These are phyloP conservation scores for Theobroma cacao DNA, from an alignment of 345 rosid species.

Conservation along the genomic window DNA sequence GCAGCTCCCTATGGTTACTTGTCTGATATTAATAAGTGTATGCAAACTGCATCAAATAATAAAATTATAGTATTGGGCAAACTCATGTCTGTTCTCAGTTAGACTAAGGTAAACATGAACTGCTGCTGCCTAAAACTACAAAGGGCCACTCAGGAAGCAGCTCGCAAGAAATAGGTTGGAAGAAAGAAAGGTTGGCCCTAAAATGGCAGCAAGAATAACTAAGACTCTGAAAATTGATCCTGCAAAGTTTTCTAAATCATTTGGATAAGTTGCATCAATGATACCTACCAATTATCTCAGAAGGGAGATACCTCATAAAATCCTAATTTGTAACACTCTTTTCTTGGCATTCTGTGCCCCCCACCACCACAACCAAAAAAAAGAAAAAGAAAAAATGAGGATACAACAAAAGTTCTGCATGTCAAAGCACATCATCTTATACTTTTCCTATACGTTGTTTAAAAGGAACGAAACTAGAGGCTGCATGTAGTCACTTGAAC, in stretches of 20 bases:
- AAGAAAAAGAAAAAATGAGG: no score
- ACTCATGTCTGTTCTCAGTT: background rate
- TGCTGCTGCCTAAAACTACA: background rate
- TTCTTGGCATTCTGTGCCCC: background rate
- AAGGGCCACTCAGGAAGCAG: background rate
- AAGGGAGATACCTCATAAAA: background rate
- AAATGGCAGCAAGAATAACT: background rate
- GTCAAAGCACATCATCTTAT: no score
- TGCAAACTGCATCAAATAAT: background rate
- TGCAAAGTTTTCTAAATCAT: background rate
- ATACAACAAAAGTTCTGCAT: no score
- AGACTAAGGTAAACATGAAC: background rate
- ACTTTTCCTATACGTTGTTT: no score
- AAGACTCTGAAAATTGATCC: background rate
- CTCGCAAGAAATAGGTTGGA: background rate
- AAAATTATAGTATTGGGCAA: background rate
- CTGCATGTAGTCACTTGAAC: background rate
- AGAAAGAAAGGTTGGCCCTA: background rate
- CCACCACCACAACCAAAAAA: background rate
- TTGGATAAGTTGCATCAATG: background rate
- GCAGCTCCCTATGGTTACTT: background rate
- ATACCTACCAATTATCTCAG: background rate
- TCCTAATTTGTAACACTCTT: background rate
- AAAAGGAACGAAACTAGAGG: no score
- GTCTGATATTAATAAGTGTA: background rate